Base-by-base conservation (phyloP, 805 yeast genomes). In the Wickerhamiella shivajii region DNA sequence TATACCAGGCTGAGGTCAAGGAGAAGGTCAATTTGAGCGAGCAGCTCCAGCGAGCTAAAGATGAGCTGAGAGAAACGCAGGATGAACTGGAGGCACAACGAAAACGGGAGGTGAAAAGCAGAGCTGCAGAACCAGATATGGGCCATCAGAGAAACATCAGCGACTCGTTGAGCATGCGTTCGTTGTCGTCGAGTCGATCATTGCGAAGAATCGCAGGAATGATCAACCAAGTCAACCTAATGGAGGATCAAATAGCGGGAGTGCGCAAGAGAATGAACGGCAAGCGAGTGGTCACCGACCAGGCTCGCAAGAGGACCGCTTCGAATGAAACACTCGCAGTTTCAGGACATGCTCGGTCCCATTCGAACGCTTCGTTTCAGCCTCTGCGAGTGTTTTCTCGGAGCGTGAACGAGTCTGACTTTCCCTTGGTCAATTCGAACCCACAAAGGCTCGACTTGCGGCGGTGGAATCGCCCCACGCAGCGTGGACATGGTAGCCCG, bases 1-100 rank as follows among this genome's bases (percentile, higher is more conserved):
- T 64, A 21, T 21, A 27, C 11, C 24, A 31, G 20, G 41, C 60
- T 10, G 67, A 62, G 31, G 57, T 50, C 18, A 53, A 50, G 12
- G 36, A 51, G 10, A 36, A 33, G 13, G 34, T 34, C 7, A 18
- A 19, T 6, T 11, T 33, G 8, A 11, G 8, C 1, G 43, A 31
- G 21, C 50, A 45, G 28, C 47, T 55, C 9, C 57, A 56, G 26
- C 49, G 57, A 9, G 38, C 54, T 2, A 46, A 44, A 13, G 59
- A 55, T 11, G 59, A 53, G 21, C 41, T 52, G 9, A 33, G 47
- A 17, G 61, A 56, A 14, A 43, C 50, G 9, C 42, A 45, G n/a
- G 60, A 56, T 27, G 61, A 56, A 29, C 40, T 55, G 19, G 33
- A 37, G 2, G 38, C 41, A 9, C 39, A 45, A 4, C 27, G 38